Conservation (phyloP, 495 filamentous ascomycete species). For the Talaromyces ruber region DNA sequence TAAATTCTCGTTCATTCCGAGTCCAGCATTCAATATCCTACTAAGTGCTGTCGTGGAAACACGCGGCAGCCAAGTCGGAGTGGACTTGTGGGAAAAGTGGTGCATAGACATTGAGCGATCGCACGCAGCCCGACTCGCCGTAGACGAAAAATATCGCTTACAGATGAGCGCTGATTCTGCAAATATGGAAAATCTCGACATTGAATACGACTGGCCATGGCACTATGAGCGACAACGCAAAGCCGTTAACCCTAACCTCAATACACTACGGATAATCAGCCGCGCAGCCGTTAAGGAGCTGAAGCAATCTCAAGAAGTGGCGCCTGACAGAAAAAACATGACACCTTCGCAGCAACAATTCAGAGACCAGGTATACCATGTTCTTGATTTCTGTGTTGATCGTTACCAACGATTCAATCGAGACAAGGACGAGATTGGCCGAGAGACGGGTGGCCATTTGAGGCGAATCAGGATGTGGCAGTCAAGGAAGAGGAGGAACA, state of each 20-base stretch:
- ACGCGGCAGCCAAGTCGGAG: conserved; percentile 32
- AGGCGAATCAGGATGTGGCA: conserved; percentile 12
- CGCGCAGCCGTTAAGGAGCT: conserved; percentile 29
- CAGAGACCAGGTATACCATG: conserved; percentile 3
- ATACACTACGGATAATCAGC: conserved; percentile 33
- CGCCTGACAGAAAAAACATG: not conserved
- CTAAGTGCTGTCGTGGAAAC: conserved; percentile 39
- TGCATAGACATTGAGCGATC: conserved; percentile 25
- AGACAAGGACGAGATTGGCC: conserved; percentile 21
- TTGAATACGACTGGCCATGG: conserved; percentile 22
- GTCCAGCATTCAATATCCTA: conserved; percentile 37
- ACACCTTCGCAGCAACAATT: not conserved
- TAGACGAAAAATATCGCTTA: conserved; percentile 23
- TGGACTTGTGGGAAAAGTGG: conserved; percentile 31
- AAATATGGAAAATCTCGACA: conserved; percentile 14
- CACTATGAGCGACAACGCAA: conserved; percentile 17
- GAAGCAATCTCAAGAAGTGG: not conserved
- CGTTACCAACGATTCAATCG: conserved; percentile 25
- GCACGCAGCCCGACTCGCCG: conserved; percentile 12
- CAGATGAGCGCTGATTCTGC: conserved; percentile 16
- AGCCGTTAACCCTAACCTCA: conserved; percentile 24
- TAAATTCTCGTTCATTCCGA: conserved; percentile 19
- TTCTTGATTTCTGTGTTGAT: conserved; percentile 29
- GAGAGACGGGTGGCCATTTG: conserved; percentile 25
- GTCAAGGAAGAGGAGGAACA: not conserved